These are phyloP conservation scores for Candida incommunis DNA, from an alignment of 805 yeast genomes.

Conservation along the genomic window DNA sequence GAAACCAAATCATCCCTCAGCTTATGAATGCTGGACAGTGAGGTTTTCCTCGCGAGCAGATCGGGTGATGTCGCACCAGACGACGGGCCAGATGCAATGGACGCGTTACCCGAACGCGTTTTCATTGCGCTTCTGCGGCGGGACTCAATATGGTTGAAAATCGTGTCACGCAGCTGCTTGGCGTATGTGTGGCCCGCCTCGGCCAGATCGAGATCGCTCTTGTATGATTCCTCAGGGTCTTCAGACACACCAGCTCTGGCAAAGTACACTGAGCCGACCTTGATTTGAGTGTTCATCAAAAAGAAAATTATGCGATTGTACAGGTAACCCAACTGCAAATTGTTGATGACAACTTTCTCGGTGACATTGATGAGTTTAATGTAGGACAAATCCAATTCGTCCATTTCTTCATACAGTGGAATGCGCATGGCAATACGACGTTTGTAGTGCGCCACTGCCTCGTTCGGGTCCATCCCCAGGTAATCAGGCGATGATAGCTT, in stretches of 20 bases:
- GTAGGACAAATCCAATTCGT: constrained; percentile 45
- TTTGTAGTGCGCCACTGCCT: constrained; percentile 66
- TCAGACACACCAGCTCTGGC: constrained; percentile 39
- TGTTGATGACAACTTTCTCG: constrained; percentile 63
- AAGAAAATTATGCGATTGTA: constrained; percentile 84
- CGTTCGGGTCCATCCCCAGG: constrained; percentile 52
- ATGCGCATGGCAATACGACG: constrained; percentile 55
- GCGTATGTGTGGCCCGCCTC: constrained; percentile 63
- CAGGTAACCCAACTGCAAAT: constrained; percentile 76
- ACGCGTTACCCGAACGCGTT: neutral
- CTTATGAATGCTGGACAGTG: neutral
- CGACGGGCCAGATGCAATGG: neutral
- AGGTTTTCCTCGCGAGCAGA: neutral
- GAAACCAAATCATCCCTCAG: constrained; percentile 3
- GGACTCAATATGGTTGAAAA: constrained; percentile 26
- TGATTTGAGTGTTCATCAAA: constrained; percentile 79
- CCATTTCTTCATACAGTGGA: constrained; percentile 59
- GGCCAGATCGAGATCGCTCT: constrained; percentile 71
- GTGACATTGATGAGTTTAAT: constrained; percentile 88
- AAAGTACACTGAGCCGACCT: constrained; percentile 81
- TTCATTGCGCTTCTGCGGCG: constrained; percentile 1
- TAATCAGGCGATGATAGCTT: constrained; percentile 75
- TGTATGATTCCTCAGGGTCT: constrained; percentile 39
- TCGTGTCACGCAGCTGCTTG: constrained; percentile 41
- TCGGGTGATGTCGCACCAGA: neutral